A percentile compares a stretch with the other conserved stretches of the same genome.
Evolutionary conservation across 345 rosid species (phyloP).

Genomic region (Reutealis trisperma): DNA sequence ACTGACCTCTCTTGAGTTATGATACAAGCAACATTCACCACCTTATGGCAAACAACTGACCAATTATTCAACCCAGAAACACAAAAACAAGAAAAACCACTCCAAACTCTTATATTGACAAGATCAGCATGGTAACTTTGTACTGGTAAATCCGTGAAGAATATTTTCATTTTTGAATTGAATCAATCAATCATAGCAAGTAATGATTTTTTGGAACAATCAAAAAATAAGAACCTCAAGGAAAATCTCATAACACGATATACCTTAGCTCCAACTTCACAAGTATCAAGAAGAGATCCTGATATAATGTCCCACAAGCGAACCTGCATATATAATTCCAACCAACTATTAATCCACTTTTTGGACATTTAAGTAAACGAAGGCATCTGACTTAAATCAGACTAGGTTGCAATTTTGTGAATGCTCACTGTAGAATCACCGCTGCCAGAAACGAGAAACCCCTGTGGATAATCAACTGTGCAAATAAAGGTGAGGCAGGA

Average conservation of each 20-base stretch:
- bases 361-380: conserved; percentile 8
- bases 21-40: background rate
- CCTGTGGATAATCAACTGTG: conserved; percentile 51
- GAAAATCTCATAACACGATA: conserved; percentile 9
- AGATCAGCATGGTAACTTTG: background rate
- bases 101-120: background rate
- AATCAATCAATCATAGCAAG: conserved; percentile 8
- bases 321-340: conserved; percentile 51
- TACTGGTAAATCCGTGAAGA: background rate
- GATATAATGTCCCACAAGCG: conserved; percentile 82
- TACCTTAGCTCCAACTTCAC: conserved; percentile 75
- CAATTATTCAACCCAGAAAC: background rate
- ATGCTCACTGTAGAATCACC: conserved; percentile 87
- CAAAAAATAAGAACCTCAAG: background rate
- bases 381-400: conserved; percentile 4
- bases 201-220: conserved; percentile 6
- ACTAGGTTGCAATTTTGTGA: conserved; percentile 16
- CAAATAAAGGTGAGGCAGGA: conserved; percentile 71
- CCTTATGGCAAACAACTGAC: background rate
- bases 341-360: conserved; percentile 3
- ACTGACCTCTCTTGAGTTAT: background rate
- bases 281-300: conserved; percentile 84
- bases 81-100: background rate
- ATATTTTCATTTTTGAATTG: background rate
- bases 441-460: conserved; percentile 86